Conservation (phyloP, 306 rosid species). For the Crataegus laevigata region DNA sequence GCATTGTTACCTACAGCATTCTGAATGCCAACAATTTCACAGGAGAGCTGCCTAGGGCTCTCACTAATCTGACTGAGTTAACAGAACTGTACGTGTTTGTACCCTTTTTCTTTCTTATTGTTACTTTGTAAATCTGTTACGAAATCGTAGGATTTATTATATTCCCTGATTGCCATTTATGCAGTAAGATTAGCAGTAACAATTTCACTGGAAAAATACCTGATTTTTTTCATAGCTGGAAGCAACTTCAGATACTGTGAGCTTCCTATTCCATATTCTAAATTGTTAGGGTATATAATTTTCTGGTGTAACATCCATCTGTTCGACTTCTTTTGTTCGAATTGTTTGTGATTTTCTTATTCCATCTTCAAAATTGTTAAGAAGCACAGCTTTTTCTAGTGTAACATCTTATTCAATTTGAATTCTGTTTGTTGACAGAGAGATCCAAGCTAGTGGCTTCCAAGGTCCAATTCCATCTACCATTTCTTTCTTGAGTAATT, state of each 20-base stretch:
- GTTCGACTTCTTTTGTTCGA: neutral
- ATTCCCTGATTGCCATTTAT: neutral
- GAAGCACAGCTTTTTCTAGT: neutral
- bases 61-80: slow-evolving; percentile 15
- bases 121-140: neutral
- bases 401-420: neutral
- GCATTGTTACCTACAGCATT: neutral
- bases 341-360: slow-evolving; percentile 4
- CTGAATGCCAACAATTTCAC: slow-evolving; percentile 24
- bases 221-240: neutral
- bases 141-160: neutral
- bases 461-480: slow-evolving; percentile 25
- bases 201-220: slow-evolving; percentile 28
- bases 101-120: neutral
- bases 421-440: slow-evolving; percentile 8
- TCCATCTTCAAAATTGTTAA: neutral
- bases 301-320: neutral
- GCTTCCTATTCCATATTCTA: neutral
- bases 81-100: slow-evolving; percentile 16
- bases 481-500: slow-evolving; percentile 13
- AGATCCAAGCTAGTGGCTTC: slow-evolving; percentile 27
- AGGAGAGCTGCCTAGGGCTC: slow-evolving; percentile 10
- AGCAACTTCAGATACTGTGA: slow-evolving; percentile 12
- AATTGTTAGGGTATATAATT: neutral
- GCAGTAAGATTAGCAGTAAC: slow-evolving; percentile 27